Evolutionary conservation across 768 basidiomycete species (phyloP).

Genomic region (Rhizopogon roseolus): DNA sequence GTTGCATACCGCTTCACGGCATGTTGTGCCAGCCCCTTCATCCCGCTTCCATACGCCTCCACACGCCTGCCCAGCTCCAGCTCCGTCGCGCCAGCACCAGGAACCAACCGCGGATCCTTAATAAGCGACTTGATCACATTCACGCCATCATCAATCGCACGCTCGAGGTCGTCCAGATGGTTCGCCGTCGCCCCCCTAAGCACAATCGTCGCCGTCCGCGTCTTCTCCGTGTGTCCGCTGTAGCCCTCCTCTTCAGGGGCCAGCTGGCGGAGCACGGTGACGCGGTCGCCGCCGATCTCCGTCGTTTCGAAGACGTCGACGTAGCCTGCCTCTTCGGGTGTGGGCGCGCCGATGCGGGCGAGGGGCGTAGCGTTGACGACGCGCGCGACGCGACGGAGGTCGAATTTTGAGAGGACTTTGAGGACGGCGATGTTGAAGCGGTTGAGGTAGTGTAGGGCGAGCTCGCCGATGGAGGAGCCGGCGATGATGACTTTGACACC

Average conservation of each 20-base stretch:
- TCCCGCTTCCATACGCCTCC: constrained; percentile 79
- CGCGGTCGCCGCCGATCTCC: constrained; percentile 96
- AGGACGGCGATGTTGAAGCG: constrained; percentile 90
- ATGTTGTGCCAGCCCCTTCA: constrained; percentile 91
- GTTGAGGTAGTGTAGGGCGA: constrained; percentile 96
- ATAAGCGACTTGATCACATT: constrained; percentile 92
- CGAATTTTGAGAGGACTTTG: constrained; percentile 97
- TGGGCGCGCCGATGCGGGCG: constrained; percentile 93
- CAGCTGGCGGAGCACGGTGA: constrained; percentile 91
- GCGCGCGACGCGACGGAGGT: constrained; percentile 88
- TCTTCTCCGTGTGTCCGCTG: constrained; percentile 60
- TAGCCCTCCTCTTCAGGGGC: constrained; percentile 59
- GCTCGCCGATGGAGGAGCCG: constrained; percentile 89
- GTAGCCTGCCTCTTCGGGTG: constrained; percentile 91
- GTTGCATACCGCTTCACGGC: constrained; percentile 86
- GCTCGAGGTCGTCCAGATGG: constrained; percentile 91
- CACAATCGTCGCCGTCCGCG: constrained; percentile 90
- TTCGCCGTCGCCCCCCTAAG: constrained; percentile 94
- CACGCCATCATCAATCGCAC: constrained; percentile 95
- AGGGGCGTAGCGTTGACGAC: constrained; percentile 96
- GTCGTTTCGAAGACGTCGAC: constrained; percentile 93
- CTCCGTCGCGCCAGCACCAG: constrained; percentile 94
- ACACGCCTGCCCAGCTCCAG: constrained; percentile 85
- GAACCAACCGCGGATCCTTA: constrained; percentile 85
- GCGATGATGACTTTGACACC: constrained; percentile 94